A percentile compares a stretch with the other conserved stretches of the same genome.
phyloP scores from a whole-genome alignment of 495 filamentous ascomycete species.

The Penicillium cinerascens region DNA sequence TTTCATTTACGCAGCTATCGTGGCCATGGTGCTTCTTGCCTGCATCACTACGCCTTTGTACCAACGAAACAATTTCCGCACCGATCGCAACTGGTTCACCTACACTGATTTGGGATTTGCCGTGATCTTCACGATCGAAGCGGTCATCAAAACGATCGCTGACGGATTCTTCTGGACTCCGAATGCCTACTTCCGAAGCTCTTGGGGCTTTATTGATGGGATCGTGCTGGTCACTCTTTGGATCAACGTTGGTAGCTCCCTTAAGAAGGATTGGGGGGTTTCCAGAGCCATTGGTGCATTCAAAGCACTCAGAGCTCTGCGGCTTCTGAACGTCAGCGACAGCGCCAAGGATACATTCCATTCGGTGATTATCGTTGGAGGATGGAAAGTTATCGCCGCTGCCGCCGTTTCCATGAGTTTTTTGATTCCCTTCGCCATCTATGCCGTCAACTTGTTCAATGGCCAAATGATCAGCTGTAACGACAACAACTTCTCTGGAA shows the following conservation, averaged over 20 bases:
- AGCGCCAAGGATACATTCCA: constrained; percentile 96
- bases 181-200: constrained; percentile 93
- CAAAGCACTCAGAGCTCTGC: constrained; percentile 92
- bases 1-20: constrained; percentile 89
- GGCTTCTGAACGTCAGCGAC: constrained; percentile 92
- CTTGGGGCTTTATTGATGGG: constrained; percentile 96
- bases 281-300: constrained; percentile 92
- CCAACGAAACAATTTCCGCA: constrained; percentile 78
- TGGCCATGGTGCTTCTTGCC: constrained; percentile 93
- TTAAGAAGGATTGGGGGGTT: constrained; percentile 72
- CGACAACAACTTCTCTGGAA: constrained; percentile 55
- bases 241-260: constrained; percentile 85
- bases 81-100: constrained; percentile 85
- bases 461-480: constrained; percentile 80
- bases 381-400: constrained; percentile 82
- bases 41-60: constrained; percentile 93
- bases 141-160: constrained; percentile 87
- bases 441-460: constrained; percentile 88
- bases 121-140: constrained; percentile 80
- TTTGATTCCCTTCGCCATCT: constrained; percentile 94
- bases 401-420: constrained; percentile 92
- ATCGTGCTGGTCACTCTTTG: constrained; percentile 90
- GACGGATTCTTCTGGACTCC: constrained; percentile 97
- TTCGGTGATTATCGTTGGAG: constrained; percentile 88
- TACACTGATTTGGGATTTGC: constrained; percentile 91